These are phyloP conservation scores for Pythium vanterpoolii DNA, from an alignment of 352 stramenopile species.

Conservation along the genomic window DNA sequence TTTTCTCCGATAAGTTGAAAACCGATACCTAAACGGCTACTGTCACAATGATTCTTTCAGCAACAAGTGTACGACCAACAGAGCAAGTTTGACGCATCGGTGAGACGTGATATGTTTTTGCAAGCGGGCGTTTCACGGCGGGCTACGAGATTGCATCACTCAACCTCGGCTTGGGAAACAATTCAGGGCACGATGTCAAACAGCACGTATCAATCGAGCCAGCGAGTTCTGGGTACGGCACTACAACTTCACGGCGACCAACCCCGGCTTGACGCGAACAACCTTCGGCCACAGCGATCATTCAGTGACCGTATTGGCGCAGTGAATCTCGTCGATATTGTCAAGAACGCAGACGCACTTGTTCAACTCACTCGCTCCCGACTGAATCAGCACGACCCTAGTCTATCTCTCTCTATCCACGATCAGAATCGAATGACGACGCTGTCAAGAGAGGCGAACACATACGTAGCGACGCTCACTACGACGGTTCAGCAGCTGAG, in stretches of 20 bases:
- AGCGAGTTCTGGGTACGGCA: conserved; percentile 29
- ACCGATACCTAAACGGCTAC: background rate
- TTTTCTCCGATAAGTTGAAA: background rate
- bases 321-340: conserved; percentile 32
- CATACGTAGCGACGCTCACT: conserved; percentile 30
- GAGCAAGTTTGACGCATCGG: conserved; percentile 24
- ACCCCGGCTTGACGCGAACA: conserved; percentile 29
- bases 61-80: conserved; percentile 46
- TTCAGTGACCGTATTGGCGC: conserved; percentile 12
- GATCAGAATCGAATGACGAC: conserved; percentile 10
- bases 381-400: conserved; percentile 18
- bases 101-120: conserved; percentile 33
- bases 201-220: conserved; percentile 21
- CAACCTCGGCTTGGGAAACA: conserved; percentile 27
- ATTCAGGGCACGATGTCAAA: conserved; percentile 26
- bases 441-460: conserved; percentile 20
- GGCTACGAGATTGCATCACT: conserved; percentile 21
- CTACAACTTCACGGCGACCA: conserved; percentile 33
- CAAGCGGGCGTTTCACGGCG: conserved; percentile 27
- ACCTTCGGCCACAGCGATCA: conserved; percentile 19
- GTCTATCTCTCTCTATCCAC: conserved; percentile 14
- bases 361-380: conserved; percentile 28
- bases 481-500: conserved; percentile 36
- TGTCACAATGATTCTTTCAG: conserved; percentile 14
- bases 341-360: conserved; percentile 33